Percentiles rank a stretch among this genome's conserved stretches.
Evolutionary conservation across 2,329 filamentous ascomycete genomes (phyloP).

Genomic region (Microcyclospora pomicola): DNA sequence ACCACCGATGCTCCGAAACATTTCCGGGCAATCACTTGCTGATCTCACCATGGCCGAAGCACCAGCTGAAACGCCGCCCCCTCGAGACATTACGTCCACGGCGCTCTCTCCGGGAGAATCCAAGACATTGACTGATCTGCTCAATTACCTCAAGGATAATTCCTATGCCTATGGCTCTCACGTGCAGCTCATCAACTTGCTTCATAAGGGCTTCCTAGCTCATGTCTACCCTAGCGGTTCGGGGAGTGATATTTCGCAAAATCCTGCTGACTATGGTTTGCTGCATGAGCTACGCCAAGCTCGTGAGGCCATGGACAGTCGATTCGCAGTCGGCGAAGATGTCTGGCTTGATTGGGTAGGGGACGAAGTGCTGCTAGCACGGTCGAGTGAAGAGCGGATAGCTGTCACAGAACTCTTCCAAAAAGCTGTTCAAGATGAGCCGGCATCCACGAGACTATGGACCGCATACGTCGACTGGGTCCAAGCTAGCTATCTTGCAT

Average conservation of each 20-base stretch:
- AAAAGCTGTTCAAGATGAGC: constrained; percentile 55
- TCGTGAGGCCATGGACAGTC: constrained; percentile 45
- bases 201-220: constrained; percentile 35
- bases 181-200: constrained; percentile 32
- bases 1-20: constrained; percentile 23
- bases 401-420: constrained; percentile 59
- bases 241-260: constrained; percentile 8
- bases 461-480: constrained; percentile 66
- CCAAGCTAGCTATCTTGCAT: constrained; percentile 53
- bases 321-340: constrained; percentile 60
- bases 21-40: constrained; percentile 30
- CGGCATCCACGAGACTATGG: constrained; percentile 62
- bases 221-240: constrained; percentile 23
- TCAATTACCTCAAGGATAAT: constrained; percentile 31
- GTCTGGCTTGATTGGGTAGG: constrained; percentile 66
- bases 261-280: constrained; percentile 31
- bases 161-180: constrained; percentile 37
- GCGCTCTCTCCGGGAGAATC: constrained; percentile 31
- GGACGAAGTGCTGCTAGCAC: constrained; percentile 50
- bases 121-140: constrained; percentile 30
- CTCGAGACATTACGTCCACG: constrained; percentile 29
- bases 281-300: constrained; percentile 34
- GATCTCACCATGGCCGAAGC: constrained; percentile 35
- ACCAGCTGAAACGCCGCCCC: constrained; percentile 28
- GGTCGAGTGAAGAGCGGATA: constrained; percentile 52